Evolutionary conservation across 1,139 yeast species (phyloP).

Genomic region (Kodamaea fungicola): DNA sequence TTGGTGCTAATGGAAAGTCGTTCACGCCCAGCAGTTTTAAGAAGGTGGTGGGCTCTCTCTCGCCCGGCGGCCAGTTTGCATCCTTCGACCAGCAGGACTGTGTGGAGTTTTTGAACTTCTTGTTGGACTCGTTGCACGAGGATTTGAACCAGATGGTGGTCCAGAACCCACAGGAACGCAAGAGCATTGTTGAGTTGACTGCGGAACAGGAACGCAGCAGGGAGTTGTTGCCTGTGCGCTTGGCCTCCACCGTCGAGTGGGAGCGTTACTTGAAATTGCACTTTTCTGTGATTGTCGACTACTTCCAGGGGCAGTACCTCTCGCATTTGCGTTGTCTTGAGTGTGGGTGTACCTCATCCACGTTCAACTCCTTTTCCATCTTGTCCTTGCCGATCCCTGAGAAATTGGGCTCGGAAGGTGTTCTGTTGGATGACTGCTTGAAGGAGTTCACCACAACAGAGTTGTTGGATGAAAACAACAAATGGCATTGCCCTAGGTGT

Average conservation of each 20-base stretch:
- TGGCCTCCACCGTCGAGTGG: conserved; percentile 95
- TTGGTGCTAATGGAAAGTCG: conserved; percentile 43
- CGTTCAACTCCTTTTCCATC: conserved; percentile 78
- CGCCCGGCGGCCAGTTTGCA: conserved; percentile 60
- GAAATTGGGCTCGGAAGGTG: conserved; percentile 20
- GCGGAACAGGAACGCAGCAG: conserved; percentile 73
- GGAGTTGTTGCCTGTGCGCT: conserved; percentile 71
- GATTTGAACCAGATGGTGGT: conserved; percentile 67
- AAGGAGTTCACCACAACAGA: conserved; percentile 67
- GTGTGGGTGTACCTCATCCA: conserved; percentile 80
- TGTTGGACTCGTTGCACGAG: conserved; percentile 84
- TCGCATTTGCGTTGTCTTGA: conserved; percentile 74
- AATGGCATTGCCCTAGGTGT: conserved; percentile 89
- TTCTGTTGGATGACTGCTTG: conserved; percentile 61
- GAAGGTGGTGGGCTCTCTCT: conserved; percentile 60
- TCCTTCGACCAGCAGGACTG: conserved; percentile 92
- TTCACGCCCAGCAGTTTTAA: conserved; percentile 60
- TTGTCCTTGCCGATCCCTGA: conserved; percentile 72
- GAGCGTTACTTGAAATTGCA: conserved; percentile 83
- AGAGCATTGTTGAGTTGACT: conserved; percentile 48
- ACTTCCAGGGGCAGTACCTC: conserved; percentile 87
- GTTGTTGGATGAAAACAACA: conserved; percentile 71
- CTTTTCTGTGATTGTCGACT: conserved; percentile 79
- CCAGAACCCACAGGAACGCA: conserved; percentile 34
- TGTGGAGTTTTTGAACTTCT: conserved; percentile 81